Conservation (phyloP, 2,329 filamentous ascomycete species). For the Aspergillus bombycis region DNA sequence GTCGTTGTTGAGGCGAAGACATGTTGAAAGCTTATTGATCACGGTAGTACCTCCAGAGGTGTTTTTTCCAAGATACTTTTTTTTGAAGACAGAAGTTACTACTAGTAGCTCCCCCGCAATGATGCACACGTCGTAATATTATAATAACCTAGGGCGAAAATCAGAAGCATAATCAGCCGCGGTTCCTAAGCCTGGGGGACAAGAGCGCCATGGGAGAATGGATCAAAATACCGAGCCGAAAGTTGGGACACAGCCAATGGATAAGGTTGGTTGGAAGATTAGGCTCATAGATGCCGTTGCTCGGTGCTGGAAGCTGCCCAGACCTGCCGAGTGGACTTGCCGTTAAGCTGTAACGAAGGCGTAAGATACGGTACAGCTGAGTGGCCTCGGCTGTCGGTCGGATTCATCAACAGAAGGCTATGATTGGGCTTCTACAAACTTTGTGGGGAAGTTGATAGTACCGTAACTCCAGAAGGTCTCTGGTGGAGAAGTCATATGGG, state of each 20-base stretch:
- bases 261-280: neutral
- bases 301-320: neutral
- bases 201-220: conserved; percentile 1
- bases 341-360: conserved; percentile 15
- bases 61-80: neutral
- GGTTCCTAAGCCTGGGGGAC: neutral
- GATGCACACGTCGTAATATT: conserved; percentile 5
- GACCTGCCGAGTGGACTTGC: conserved; percentile 30
- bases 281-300: neutral
- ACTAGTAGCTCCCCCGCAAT: neutral
- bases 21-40: conserved; percentile 24
- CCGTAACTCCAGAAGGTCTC: neutral
- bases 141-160: neutral
- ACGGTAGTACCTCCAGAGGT: neutral
- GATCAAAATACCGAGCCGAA: conserved; percentile 16
- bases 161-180: conserved; percentile 12
- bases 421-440: neutral
- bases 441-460: neutral
- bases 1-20: conserved; percentile 44
- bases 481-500: neutral
- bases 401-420: neutral
- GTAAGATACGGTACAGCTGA: conserved; percentile 33
- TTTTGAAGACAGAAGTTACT: conserved; percentile 6
- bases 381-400: conserved; percentile 28
- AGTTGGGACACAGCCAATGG: neutral